Evolutionary conservation across 1,284 basidiomycete genomes (phyloP).

Genomic region (Sanghuangporus sanghuang): DNA sequence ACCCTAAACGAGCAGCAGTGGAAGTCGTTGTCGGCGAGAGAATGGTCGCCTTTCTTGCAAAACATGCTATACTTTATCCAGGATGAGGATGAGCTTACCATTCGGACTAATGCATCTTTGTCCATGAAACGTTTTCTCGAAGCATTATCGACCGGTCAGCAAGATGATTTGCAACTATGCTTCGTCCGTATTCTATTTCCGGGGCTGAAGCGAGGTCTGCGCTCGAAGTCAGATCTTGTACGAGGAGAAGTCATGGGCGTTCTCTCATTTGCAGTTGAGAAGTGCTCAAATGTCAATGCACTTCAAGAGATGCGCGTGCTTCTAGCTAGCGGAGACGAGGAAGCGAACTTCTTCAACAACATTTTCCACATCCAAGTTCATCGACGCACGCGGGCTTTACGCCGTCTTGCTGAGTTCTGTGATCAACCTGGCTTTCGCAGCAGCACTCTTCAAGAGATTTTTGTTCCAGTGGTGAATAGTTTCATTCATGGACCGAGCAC

Average conservation of each 20-base stretch:
- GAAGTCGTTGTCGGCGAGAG: constrained; percentile 41
- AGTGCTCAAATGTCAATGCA: constrained; percentile 54
- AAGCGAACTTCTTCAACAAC: constrained; percentile 97
- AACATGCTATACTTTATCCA: constrained; percentile 86
- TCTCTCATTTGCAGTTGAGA: constrained; percentile 70
- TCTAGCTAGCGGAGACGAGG: constrained; percentile 88
- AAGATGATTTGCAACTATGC: constrained; percentile 42
- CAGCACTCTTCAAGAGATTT: constrained; percentile 75
- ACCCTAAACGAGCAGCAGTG: constrained; percentile 65
- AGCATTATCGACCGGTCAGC: constrained; percentile 35
- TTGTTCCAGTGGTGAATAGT: constrained; percentile 84
- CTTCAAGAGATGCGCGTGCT: constrained; percentile 80
- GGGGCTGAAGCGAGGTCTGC: constrained; percentile 77
- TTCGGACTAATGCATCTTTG: constrained; percentile 80
- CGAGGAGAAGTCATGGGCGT: constrained; percentile 83
- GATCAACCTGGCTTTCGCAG: constrained; percentile 70
- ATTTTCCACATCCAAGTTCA: constrained; percentile 94
- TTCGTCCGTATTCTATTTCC: constrained; percentile 74
- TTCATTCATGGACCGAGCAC: constrained; percentile 69
- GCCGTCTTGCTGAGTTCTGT: constrained; percentile 79
- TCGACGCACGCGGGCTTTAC: constrained; percentile 83
- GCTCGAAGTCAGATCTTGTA: constrained; percentile 84
- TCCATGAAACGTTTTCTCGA: constrained; percentile 79
- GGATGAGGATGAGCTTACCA: constrained; percentile 85
- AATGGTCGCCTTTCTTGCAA: constrained; percentile 86